Evolutionary conservation across 1,284 basidiomycete species (phyloP), one percentile per base, ranked within the genome.

Genomic region (Puccinia hordei): DNA sequence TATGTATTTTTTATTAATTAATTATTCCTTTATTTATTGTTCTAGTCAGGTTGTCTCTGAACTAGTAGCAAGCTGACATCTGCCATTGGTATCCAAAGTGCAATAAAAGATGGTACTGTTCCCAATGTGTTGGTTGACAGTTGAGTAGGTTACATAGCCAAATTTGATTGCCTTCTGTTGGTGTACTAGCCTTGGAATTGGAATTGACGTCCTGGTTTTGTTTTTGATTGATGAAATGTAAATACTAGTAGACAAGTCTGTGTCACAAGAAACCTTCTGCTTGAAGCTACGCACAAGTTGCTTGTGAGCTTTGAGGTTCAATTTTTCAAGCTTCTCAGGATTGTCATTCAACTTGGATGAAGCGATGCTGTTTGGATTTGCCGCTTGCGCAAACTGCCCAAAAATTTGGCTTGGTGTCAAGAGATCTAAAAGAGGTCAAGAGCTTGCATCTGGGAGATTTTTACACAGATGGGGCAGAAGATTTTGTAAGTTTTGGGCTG

Each of bases 81-180:
- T n/a, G 12, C 38, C 38, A 41, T 41, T 12, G 12, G 38, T 41
- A 41, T 41, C 12, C 12, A 12, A 41, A 41, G 12, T 6, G 4
- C 38, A 19, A 51, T 69, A 69, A n/a, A 27, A 15, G 66, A 69
- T 69, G n/a, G 66, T 69, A 24, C 44, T 49, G 24, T 69, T 69
- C 15, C 66, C 66, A 33, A 27, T n/a, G 24, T 69, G 44, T 4
- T 46, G 46, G 22, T 49, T 9, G 22, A 19, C 30, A 1, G 44
- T 69, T 30, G 66, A 30, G 38, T 27, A 49, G 8, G 24, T 3
- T 5, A 68, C 38, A 51, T 69, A 17, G 8, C 44, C 44, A 49
- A 49, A 49, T n/a, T 19, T 49, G 4, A 30, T 49, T 10, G 9
- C 30, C 0, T 9, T n/a, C 30, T 27, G 1, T 46, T 49, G 66